Evolutionary conservation across 257 asterid species (phyloP).

Genomic region (Solanum virginianum): DNA sequence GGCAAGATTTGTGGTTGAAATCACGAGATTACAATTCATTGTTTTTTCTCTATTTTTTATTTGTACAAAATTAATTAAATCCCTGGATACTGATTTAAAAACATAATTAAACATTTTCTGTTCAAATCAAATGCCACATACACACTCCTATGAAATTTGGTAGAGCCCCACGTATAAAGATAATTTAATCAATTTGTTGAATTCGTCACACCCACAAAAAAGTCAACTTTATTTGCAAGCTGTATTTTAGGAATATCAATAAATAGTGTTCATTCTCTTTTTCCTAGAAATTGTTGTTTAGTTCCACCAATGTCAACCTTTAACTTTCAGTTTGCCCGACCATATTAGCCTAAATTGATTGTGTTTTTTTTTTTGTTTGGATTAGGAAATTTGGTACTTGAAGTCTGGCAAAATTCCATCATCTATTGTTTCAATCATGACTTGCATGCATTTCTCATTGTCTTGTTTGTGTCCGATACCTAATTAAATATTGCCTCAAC

Average conservation of each 20-base stretch:
- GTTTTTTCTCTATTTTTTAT: neutral
- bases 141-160: neutral
- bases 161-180: neutral
- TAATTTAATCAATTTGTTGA: neutral
- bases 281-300: neutral
- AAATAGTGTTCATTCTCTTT: neutral
- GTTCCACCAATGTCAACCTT: neutral
- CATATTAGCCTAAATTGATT: neutral
- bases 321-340: constrained; percentile 2
- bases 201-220: neutral
- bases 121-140: neutral
- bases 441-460: neutral
- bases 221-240: neutral
- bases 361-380: neutral
- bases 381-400: neutral
- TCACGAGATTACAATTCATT: neutral
- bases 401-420: neutral
- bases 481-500: neutral
- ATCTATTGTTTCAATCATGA: neutral
- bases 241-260: neutral
- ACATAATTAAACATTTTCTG: neutral
- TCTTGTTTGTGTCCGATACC: neutral
- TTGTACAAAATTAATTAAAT: neutral
- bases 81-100: neutral
- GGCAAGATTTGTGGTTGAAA: neutral